These are phyloP conservation scores for Thymus mandschuricus DNA, from an alignment of 257 asterid species.

Conservation along the genomic window DNA sequence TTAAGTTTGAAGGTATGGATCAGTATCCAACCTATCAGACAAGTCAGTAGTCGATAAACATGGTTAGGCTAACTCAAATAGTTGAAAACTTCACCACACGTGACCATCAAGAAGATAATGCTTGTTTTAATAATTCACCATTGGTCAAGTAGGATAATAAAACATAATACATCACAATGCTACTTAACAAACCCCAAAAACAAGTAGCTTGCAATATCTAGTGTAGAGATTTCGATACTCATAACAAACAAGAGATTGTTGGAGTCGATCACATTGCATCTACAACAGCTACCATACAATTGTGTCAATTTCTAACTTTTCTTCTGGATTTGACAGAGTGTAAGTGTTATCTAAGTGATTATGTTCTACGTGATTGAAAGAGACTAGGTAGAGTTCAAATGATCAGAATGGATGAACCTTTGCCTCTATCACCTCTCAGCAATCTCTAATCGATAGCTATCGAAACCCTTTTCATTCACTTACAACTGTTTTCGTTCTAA, in stretches of 20 bases:
- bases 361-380: too few relatives aligned
- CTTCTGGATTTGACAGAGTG: not conserved
- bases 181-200: too few relatives aligned
- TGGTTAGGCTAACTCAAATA: not conserved
- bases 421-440: slow-evolving; percentile 15
- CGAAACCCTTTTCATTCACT: slow-evolving; percentile 7
- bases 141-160: too few relatives aligned
- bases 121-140: too few relatives aligned
- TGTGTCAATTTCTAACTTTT: not conserved
- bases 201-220: too few relatives aligned
- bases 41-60: not conserved
- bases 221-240: too few relatives aligned
- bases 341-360: too few relatives aligned
- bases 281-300: too few relatives aligned
- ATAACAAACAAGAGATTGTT: too few relatives aligned
- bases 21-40: slow-evolving; percentile 21
- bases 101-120: too few relatives aligned
- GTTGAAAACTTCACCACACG: not conserved
- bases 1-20: not conserved
- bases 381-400: not conserved
- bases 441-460: not conserved
- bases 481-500: not conserved
- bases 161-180: too few relatives aligned
- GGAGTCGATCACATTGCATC: too few relatives aligned
- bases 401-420: not conserved